Percentiles rank a stretch among this genome's conserved stretches.
These are phyloP conservation scores for Sordariomycetes sp. DNA, from an alignment of 2,329 filamentous ascomycete genomes.

Conservation along the genomic window DNA sequence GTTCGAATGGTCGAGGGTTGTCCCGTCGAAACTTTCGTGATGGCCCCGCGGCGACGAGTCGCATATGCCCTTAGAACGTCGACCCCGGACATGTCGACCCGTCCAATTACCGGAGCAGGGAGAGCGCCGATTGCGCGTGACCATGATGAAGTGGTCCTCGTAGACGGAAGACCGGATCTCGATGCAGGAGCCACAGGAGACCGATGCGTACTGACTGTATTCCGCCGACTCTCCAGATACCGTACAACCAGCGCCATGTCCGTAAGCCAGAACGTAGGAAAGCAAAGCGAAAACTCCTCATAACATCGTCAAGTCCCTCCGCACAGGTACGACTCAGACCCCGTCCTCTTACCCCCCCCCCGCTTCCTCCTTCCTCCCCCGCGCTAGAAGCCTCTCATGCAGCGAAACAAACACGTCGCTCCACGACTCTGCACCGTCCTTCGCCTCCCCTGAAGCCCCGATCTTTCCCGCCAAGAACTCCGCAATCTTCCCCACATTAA, in stretches of 20 bases:
- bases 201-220: background rate
- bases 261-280: background rate
- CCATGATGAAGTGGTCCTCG: too few species aligned
- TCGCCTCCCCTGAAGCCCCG: conserved; percentile 24
- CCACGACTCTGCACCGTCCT: conserved; percentile 28
- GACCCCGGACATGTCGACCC: too few species aligned
- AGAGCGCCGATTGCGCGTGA: too few species aligned
- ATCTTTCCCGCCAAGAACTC: conserved; percentile 49
- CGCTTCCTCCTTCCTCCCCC: conserved; percentile 31
- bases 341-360: background rate
- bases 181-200: background rate
- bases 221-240: background rate
- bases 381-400: conserved; percentile 38
- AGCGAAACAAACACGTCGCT: conserved; percentile 41
- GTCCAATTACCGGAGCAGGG: too few species aligned
- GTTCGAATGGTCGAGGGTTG: too few species aligned
- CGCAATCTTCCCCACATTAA: conserved; percentile 62
- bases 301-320: background rate
- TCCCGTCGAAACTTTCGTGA: too few species aligned
- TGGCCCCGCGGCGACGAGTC: too few species aligned
- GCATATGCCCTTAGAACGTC: too few species aligned
- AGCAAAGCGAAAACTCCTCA: background rate
- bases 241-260: background rate
- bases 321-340: background rate
- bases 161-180: too few species aligned